These are phyloP conservation scores for Globisporangium orthogonon DNA, from an alignment of 352 stramenopile species.

Conservation along the genomic window DNA sequence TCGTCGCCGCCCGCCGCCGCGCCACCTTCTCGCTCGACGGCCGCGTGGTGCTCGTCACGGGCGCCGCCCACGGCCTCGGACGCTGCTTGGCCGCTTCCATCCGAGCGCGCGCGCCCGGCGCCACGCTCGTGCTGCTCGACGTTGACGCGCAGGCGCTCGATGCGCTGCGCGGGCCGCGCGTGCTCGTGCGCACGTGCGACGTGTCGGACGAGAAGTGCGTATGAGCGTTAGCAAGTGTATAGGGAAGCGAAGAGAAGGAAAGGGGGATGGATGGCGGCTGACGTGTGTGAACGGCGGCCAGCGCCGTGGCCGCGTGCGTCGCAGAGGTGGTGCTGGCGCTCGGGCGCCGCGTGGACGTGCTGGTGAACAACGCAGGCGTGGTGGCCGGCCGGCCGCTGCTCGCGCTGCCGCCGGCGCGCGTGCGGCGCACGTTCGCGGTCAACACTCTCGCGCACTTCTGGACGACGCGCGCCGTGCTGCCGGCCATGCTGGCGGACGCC, in stretches of 20 bases:
- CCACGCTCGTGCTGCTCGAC: slow-evolving; percentile 59
- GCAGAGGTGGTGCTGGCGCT: slow-evolving; percentile 18
- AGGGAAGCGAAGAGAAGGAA: too few relatives aligned
- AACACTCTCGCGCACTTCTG: slow-evolving; percentile 76
- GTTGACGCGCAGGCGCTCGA: slow-evolving; percentile 39
- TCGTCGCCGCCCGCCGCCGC: not conserved
- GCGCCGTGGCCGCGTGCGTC: slow-evolving; percentile 27
- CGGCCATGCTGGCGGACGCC: slow-evolving; percentile 43
- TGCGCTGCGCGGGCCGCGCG: slow-evolving; percentile 15
- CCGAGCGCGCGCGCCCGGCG: slow-evolving; percentile 13
- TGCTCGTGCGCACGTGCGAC: slow-evolving; percentile 51
- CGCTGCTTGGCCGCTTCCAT: slow-evolving; percentile 32
- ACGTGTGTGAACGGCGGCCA: slow-evolving; percentile 1
- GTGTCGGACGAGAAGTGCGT: slow-evolving; percentile 52
- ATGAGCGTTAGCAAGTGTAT: not conserved
- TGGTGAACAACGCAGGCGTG: slow-evolving; percentile 64
- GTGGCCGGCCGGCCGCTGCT: slow-evolving; percentile 32
- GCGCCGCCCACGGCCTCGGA: slow-evolving; percentile 52
- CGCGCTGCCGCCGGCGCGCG: slow-evolving; percentile 32
- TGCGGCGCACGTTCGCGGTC: slow-evolving; percentile 49
- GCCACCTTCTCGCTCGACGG: slow-evolving; percentile 30
- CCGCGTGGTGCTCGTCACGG: slow-evolving; percentile 62
- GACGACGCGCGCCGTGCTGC: slow-evolving; percentile 52
- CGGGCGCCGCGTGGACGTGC: slow-evolving; percentile 31
- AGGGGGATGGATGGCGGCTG: too few relatives aligned